Conservation (phyloP, 1,139 yeast genomes). For the Yamadazyma diospyri region DNA sequence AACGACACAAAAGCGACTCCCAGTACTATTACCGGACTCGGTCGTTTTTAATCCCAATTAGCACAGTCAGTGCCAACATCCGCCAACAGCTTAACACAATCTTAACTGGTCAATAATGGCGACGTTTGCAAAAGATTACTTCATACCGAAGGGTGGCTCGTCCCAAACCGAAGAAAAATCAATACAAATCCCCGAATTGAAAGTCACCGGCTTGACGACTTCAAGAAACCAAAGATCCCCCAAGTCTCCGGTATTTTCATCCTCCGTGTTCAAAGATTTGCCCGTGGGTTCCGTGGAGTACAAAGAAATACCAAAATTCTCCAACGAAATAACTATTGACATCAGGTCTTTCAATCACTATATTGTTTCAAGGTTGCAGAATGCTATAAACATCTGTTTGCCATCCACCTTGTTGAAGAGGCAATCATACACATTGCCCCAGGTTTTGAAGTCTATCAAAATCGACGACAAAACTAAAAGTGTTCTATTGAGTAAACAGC, state of each 20-base stretch:
- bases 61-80: no score
- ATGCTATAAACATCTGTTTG: conserved; percentile 35
- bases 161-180: neutral
- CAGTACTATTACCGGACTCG: no score
- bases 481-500: conserved; percentile 14
- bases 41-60: no score
- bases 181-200: conserved; percentile 7
- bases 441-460: conserved; percentile 28
- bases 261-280: conserved; percentile 5
- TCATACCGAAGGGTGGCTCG: neutral
- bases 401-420: conserved; percentile 42
- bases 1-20: no score
- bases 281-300: conserved; percentile 3
- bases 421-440: conserved; percentile 27
- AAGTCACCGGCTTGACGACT: conserved; percentile 4
- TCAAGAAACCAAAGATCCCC: conserved; percentile 4
- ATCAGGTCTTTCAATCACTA: conserved; percentile 36
- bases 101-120: conserved; percentile 1
- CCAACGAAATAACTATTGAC: conserved; percentile 25
- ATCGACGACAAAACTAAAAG: conserved; percentile 19
- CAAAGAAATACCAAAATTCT: neutral
- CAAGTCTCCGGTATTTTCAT: conserved; percentile 6
- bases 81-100: no score
- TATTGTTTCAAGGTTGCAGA: conserved; percentile 24
- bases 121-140: conserved; percentile 3